Percentiles rank a stretch among this genome's conserved stretches.
These are phyloP conservation scores for Puccinia polysora DNA, from an alignment of 1,284 basidiomycete genomes.

Conservation along the genomic window DNA sequence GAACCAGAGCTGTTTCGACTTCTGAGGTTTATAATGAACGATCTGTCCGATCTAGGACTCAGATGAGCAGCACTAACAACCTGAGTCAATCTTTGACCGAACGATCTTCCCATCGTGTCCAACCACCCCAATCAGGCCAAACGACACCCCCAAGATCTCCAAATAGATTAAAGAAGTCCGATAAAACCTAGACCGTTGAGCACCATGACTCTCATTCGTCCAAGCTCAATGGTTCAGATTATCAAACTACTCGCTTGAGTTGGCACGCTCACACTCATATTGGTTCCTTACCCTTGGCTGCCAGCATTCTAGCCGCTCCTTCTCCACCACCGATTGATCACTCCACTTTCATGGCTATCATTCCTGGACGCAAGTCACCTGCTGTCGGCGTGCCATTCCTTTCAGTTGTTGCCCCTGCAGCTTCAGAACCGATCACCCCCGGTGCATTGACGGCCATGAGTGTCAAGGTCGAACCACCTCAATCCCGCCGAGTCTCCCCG, in stretches of 20 bases:
- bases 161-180: not conserved
- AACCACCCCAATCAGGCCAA: not conserved
- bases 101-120: not conserved
- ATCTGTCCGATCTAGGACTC: too few relatives aligned
- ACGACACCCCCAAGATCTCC: not conserved
- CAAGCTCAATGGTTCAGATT: not conserved
- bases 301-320: not conserved
- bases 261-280: not conserved
- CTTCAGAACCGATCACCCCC: not conserved
- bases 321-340: not conserved
- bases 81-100: not conserved
- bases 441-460: not conserved
- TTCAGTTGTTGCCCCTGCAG: not conserved
- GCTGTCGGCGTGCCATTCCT: not conserved
- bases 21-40: not conserved
- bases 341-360: constrained; percentile 10
- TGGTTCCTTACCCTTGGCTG: constrained; percentile 1
- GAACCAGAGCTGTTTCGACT: constrained; percentile 3
- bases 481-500: not conserved
- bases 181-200: not conserved
- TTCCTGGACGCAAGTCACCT: not conserved
- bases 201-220: not conserved
- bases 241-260: not conserved
- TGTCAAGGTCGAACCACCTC: not conserved
- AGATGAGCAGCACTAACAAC: not conserved